These are phyloP conservation scores for Miscanthus sacchariflorus DNA, from an alignment of 202 grass and related monocot species.

Conservation along the genomic window DNA sequence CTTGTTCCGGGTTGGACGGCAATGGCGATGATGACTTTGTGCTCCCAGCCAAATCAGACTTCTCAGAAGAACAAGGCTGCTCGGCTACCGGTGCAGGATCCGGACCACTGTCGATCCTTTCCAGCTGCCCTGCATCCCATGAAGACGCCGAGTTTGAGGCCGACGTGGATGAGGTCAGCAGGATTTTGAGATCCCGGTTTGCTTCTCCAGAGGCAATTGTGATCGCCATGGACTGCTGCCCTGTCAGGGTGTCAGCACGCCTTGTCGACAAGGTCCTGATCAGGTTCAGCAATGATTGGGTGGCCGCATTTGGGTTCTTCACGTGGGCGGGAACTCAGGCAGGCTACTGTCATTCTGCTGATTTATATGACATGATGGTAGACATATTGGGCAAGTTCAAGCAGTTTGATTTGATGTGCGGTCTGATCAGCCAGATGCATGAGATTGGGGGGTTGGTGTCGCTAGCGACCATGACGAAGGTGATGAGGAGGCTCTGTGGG, in stretches of 20 bases:
- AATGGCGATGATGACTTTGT: conserved; percentile 73
- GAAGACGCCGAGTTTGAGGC: conserved; percentile 56
- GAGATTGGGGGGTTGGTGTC: conserved; percentile 61
- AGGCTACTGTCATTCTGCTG: conserved; percentile 55
- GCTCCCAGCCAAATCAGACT: conserved; percentile 49
- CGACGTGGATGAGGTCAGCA: conserved; percentile 60
- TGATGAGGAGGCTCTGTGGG: conserved; percentile 82
- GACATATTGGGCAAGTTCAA: conserved; percentile 84
- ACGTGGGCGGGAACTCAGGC: conserved; percentile 69
- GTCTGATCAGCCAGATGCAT: conserved; percentile 72
- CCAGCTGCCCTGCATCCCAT: conserved; percentile 17
- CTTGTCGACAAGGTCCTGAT: conserved; percentile 64
- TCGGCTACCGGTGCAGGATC: neutral
- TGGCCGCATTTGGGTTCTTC: conserved; percentile 71
- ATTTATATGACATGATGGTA: conserved; percentile 68
- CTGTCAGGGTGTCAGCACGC: conserved; percentile 50
- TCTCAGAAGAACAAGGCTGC: conserved; percentile 31
- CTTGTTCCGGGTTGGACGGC: conserved; percentile 25
- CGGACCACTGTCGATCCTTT: conserved; percentile 39
- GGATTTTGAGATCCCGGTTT: conserved; percentile 58
- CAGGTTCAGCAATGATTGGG: conserved; percentile 73
- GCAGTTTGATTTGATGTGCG: conserved; percentile 76
- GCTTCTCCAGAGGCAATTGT: conserved; percentile 70
- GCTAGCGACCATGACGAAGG: conserved; percentile 70
- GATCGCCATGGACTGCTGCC: conserved; percentile 64